phyloP scores from a whole-genome alignment of 2,329 filamentous ascomycete species.

The Chaetomium sp. region DNA sequence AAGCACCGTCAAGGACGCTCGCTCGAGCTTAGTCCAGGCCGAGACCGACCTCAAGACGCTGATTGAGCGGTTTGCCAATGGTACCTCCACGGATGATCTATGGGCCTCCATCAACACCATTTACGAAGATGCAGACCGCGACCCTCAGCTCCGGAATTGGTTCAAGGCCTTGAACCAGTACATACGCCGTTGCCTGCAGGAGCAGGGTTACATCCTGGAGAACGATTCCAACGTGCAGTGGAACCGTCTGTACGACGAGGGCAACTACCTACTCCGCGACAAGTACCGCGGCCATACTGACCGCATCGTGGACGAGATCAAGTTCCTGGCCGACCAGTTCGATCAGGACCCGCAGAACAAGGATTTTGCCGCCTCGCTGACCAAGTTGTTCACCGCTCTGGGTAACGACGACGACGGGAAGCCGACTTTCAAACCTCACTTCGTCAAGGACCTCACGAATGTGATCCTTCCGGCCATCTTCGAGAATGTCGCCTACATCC shows the following conservation, averaged over 20 bases:
- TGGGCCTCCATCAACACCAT: constrained; percentile 83
- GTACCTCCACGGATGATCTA: constrained; percentile 83
- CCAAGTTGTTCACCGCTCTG: constrained; percentile 85
- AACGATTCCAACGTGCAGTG: constrained; percentile 79
- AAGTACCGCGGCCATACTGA: constrained; percentile 87
- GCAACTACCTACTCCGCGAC: constrained; percentile 81
- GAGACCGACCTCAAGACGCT: constrained; percentile 83
- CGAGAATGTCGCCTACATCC: constrained; percentile 85
- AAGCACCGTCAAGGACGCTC: constrained; percentile 72
- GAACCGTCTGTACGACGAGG: constrained; percentile 82
- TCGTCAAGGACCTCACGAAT: constrained; percentile 84
- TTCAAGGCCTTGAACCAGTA: constrained; percentile 78
- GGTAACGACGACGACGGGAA: constrained; percentile 85
- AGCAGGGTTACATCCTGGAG: constrained; percentile 89
- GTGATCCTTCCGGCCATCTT: constrained; percentile 83
- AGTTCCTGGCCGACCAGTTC: constrained; percentile 87
- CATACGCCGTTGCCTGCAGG: constrained; percentile 78
- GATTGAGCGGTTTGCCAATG: constrained; percentile 94
- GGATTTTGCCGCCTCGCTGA: constrained; percentile 71
- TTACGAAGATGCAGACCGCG: constrained; percentile 82
- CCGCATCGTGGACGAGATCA: constrained; percentile 83
- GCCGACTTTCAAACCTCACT: constrained; percentile 85
- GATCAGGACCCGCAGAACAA: constrained; percentile 86
- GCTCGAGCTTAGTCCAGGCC: constrained; percentile 67
- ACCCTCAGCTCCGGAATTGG: constrained; percentile 86